Percentiles rank a stretch among this genome's conserved stretches.
Conservation (phyloP, 2,329 filamentous ascomycete species). For the Canariomyces notabilis region DNA sequence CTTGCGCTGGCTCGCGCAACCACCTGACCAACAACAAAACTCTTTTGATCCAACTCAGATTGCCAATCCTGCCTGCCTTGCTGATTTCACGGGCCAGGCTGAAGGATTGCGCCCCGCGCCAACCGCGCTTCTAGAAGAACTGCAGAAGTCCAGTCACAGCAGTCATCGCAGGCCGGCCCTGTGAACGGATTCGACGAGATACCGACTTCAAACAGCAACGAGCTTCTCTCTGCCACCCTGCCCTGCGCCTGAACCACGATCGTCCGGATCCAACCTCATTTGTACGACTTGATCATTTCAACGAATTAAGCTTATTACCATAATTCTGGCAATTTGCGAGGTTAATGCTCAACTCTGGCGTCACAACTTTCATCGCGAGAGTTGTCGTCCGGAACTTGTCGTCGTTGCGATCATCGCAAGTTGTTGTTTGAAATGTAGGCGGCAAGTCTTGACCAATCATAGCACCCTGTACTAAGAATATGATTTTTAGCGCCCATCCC, state of each 20-base stretch:
- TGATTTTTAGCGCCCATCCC: conserved; percentile 26
- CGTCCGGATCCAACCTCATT: background rate
- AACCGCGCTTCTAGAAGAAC: background rate
- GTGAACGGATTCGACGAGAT: conserved; percentile 4
- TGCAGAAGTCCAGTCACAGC: background rate
- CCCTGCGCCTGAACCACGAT: background rate
- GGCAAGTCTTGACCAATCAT: conserved; percentile 26
- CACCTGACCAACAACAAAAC: background rate
- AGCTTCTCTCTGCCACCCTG: background rate
- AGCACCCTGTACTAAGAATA: conserved; percentile 28
- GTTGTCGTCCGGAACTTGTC: conserved; percentile 4
- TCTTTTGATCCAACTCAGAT: background rate
- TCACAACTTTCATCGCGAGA: conserved; percentile 5
- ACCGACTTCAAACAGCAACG: background rate
- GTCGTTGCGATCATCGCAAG: conserved; percentile 9
- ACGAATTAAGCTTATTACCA: too few species aligned
- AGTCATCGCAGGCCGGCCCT: conserved; percentile 13
- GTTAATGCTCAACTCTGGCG: conserved; percentile 10
- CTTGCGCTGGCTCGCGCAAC: background rate
- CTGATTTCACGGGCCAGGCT: background rate
- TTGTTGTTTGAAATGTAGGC: conserved; percentile 21
- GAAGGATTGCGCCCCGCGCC: background rate
- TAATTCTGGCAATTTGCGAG: background rate
- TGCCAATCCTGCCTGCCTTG: background rate
- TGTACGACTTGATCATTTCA: too few species aligned